Percentiles rank a stretch among this genome's conserved stretches.
Conservation (phyloP, 1,139 yeast species). For the Arxiozyma slooffiae region DNA sequence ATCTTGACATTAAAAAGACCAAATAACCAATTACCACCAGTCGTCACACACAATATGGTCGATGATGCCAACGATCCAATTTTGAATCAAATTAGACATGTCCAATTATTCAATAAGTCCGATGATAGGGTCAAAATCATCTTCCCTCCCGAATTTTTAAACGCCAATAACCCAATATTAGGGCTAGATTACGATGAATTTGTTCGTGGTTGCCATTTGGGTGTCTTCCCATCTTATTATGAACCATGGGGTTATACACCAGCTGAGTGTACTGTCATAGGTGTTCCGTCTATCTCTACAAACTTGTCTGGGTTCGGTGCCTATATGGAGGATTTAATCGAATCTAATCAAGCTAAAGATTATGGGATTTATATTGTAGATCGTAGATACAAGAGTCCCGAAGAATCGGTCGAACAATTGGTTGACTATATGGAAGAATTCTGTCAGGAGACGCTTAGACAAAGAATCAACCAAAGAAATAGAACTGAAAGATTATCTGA, state of each 20-base stretch:
- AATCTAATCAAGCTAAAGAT: constrained; percentile 67
- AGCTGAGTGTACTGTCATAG: constrained; percentile 99
- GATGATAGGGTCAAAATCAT: constrained; percentile 89
- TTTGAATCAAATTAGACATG: constrained; percentile 83
- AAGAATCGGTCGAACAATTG: constrained; percentile 87
- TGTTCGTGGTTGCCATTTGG: constrained; percentile 95
- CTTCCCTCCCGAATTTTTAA: constrained; percentile 95
- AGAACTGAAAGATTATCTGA: constrained; percentile 92
- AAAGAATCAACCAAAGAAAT: constrained; percentile 94
- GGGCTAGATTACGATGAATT: constrained; percentile 96
- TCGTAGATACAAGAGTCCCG: constrained; percentile 86
- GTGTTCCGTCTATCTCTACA: constrained; percentile 96
- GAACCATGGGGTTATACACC: constrained; percentile 99
- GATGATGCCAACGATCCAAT: constrained; percentile 90
- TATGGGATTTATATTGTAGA: constrained; percentile 96
- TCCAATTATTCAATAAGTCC: constrained; percentile 79
- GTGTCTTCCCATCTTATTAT: constrained; percentile 96
- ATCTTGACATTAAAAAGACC: constrained; percentile 81
- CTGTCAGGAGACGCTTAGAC: constrained; percentile 82
- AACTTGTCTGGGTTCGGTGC: constrained; percentile 96
- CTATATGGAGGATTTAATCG: constrained; percentile 95
- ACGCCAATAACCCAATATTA: constrained; percentile 87
- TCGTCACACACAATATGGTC: constrained; percentile 95
- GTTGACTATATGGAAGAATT: constrained; percentile 85
- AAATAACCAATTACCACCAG: constrained; percentile 80